Percentiles rank a stretch among this genome's conserved stretches.
phyloP scores from a whole-genome alignment of 2,329 filamentous ascomycete species.

The Colletotrichum sp. region DNA sequence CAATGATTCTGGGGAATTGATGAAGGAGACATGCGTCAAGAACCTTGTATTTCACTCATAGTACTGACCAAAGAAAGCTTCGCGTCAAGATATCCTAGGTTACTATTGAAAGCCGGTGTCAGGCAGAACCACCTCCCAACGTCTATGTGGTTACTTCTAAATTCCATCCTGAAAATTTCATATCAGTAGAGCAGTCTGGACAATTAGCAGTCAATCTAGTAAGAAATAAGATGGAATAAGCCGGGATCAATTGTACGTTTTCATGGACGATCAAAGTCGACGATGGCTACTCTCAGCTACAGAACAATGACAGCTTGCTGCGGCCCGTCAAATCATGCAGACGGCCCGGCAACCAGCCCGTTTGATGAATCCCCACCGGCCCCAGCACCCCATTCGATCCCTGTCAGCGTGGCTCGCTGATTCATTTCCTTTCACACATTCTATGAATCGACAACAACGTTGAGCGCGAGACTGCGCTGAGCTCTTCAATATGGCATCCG shows the following conservation, averaged over 20 bases:
- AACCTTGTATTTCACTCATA: background rate
- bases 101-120: background rate
- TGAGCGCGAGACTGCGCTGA: background rate
- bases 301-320: background rate
- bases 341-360: background rate
- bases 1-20: background rate
- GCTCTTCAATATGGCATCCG: background rate
- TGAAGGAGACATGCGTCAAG: background rate
- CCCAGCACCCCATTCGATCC: background rate
- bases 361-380: background rate
- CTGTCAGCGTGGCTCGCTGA: background rate
- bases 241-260: accelerated
- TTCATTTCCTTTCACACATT: background rate
- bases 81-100: background rate
- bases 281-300: background rate
- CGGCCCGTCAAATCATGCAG: background rate
- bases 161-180: background rate
- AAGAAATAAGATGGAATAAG: background rate
- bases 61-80: background rate
- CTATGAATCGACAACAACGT: background rate
- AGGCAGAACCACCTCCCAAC: background rate
- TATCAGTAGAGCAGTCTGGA: background rate
- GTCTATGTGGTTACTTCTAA: accelerated
- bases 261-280: background rate
- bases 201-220: background rate